A percentile compares a stretch with the other conserved stretches of the same genome.
Conservation (phyloP, 2,329 filamentous ascomycete genomes). For the Colletotrichum liriopes region DNA sequence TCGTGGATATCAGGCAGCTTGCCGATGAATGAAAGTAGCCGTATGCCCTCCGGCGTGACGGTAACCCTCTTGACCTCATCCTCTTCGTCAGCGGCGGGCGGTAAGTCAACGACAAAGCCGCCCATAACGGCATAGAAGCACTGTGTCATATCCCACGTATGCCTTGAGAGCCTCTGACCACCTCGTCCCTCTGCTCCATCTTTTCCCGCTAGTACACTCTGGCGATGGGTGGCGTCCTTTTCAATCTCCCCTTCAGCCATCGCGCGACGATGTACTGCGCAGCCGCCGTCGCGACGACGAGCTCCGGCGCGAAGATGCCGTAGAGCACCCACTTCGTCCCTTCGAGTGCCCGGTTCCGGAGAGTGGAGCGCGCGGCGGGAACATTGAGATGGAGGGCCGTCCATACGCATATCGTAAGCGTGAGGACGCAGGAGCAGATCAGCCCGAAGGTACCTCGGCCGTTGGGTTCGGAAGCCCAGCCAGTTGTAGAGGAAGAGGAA, state of each 20-base stretch:
- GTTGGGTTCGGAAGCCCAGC: conserved; percentile 44
- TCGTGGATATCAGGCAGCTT: conserved; percentile 30
- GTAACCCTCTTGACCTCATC: conserved; percentile 13
- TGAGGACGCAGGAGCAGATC: conserved; percentile 51
- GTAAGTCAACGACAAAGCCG: conserved; percentile 48
- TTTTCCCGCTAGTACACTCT: rapidly evolving
- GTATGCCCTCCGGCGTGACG: conserved; percentile 34
- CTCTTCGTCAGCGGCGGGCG: not conserved
- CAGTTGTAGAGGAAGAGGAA: not conserved
- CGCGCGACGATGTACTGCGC: conserved; percentile 46
- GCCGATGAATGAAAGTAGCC: conserved; percentile 29
- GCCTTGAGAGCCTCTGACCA: not conserved
- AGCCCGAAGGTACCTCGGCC: conserved; percentile 51
- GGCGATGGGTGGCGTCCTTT: conserved; percentile 12
- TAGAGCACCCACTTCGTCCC: conserved; percentile 49
- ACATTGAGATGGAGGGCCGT: conserved; percentile 55
- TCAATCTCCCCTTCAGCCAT: conserved; percentile 38
- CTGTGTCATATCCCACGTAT: conserved; percentile 45
- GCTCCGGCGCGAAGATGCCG: conserved; percentile 52
- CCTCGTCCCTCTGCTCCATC: not conserved
- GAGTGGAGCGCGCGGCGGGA: conserved; percentile 40
- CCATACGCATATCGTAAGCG: conserved; percentile 53
- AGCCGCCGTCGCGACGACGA: conserved; percentile 50
- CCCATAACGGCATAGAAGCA: conserved; percentile 51
- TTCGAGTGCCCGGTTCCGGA: conserved; percentile 38